Conservation (phyloP, 1,284 basidiomycete species). For the Apiotrichum akiyoshidainum region DNA sequence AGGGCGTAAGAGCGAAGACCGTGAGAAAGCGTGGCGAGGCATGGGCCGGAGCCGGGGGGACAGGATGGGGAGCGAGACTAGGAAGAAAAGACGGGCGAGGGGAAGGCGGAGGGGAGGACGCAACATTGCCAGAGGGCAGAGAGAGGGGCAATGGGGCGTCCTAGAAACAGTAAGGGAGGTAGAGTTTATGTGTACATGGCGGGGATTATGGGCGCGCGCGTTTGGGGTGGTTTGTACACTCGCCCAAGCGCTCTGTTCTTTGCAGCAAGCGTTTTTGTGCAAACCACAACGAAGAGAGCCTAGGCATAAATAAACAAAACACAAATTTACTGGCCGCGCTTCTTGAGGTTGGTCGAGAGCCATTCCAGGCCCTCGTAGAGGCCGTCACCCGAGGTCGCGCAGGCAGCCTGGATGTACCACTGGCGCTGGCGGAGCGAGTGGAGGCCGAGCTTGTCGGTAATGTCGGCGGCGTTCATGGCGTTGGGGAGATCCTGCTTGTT, state of each 20-base stretch:
- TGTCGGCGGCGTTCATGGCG: slow-evolving; percentile 99
- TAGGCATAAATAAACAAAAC: neutral
- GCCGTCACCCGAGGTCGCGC: slow-evolving; percentile 98
- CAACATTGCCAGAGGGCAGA: neutral
- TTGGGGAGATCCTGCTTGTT: slow-evolving; percentile 99
- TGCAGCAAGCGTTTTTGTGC: too few relatives aligned
- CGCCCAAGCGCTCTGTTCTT: neutral
- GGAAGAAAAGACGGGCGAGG: slow-evolving; percentile 3
- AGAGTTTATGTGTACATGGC: too few relatives aligned
- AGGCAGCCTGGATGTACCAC: slow-evolving; percentile 99
- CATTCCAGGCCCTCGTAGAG: slow-evolving; percentile 98
- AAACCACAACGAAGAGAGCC: too few relatives aligned
- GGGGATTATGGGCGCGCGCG: neutral
- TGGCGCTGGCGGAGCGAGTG: slow-evolving; percentile 94
- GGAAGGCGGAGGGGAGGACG: slow-evolving; percentile 2
- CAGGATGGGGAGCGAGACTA: slow-evolving; percentile 5
- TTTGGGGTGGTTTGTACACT: neutral
- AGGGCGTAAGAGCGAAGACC: slow-evolving; percentile 8
- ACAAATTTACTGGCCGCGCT: slow-evolving; percentile 33
- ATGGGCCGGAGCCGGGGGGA: slow-evolving; percentile 10
- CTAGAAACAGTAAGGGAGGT: too few relatives aligned
- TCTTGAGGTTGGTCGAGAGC: slow-evolving; percentile 56
- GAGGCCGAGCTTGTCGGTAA: slow-evolving; percentile 98
- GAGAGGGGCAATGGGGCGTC: too few relatives aligned
- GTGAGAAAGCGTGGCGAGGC: slow-evolving; percentile 15